A percentile compares a stretch with the other conserved stretches of the same genome.
phyloP scores from a whole-genome alignment of 176 grass and related monocot species.

The Oryza longistaminata region DNA sequence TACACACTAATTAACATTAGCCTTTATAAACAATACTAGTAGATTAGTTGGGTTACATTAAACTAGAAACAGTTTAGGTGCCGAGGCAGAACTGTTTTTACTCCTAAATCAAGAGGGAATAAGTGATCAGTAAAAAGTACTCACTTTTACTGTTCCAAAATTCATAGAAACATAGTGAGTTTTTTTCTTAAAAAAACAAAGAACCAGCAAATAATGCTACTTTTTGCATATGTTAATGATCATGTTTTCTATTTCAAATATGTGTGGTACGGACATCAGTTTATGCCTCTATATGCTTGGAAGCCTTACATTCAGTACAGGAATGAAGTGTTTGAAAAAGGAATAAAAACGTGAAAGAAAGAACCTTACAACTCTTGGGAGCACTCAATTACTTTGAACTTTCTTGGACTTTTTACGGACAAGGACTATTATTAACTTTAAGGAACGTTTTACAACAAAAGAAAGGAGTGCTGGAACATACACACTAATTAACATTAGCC shows the following conservation, averaged over 20 bases:
- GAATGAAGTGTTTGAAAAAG: neutral
- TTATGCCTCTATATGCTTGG: neutral
- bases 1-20: neutral
- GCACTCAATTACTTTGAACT: neutral
- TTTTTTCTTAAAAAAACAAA: neutral
- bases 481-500: neutral
- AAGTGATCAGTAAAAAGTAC: too few relatives aligned
- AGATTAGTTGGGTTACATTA: too few relatives aligned
- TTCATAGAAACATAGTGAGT: too few relatives aligned
- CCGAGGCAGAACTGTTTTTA: neutral
- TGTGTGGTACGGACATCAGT: neutral
- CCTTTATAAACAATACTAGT: too few relatives aligned
- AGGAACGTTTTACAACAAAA: neutral
- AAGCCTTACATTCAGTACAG: neutral
- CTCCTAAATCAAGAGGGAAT: neutral
- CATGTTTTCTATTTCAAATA: neutral
- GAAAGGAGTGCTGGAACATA: neutral
- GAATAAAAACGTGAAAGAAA: neutral
- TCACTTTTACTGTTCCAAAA: too few relatives aligned
- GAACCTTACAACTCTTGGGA: neutral
- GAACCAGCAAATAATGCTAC: neutral
- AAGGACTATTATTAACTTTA: neutral
- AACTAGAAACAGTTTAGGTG: neutral
- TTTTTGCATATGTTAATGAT: neutral
- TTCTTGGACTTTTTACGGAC: neutral